Percentiles rank a stretch among this genome's conserved stretches.
Evolutionary conservation across 2,329 filamentous ascomycete genomes (phyloP).

Genomic region (Colletotrichum neosansevieriae): DNA sequence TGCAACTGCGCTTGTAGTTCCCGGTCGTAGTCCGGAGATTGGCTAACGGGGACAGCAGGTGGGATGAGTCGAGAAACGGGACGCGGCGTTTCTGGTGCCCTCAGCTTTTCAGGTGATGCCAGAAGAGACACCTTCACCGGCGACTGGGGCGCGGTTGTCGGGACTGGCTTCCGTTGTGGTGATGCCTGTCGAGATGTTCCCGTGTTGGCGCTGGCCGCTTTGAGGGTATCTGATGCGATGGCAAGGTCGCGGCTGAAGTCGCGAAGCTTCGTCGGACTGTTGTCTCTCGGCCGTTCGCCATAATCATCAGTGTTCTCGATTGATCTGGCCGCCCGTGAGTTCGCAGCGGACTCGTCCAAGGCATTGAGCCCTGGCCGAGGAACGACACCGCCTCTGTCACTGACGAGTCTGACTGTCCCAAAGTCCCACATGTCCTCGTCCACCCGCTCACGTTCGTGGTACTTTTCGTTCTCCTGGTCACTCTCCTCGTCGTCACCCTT

Average conservation of each 20-base stretch:
- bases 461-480: conserved; percentile 68
- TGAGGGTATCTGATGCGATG: conserved; percentile 64
- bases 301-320: conserved; percentile 63
- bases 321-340: conserved; percentile 73
- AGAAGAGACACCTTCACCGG: conserved; percentile 73
- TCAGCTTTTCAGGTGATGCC: conserved; percentile 65
- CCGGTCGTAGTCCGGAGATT: conserved; percentile 71
- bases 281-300: conserved; percentile 63
- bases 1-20: conserved; percentile 73
- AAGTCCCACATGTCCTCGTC: conserved; percentile 98
- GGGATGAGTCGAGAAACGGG: conserved; percentile 60
- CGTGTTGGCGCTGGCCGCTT: conserved; percentile 58
- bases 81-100: conserved; percentile 59
- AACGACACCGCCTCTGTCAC: conserved; percentile 69
- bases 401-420: conserved; percentile 89
- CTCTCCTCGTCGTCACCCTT: conserved; percentile 78
- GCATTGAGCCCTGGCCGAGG: conserved; percentile 71
- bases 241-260: conserved; percentile 59
- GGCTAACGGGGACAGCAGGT: conserved; percentile 56
- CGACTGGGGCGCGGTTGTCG: conserved; percentile 55
- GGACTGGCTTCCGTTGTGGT: conserved; percentile 69
- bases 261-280: conserved; percentile 64
- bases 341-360: conserved; percentile 85
- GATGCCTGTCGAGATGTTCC: conserved; percentile 68
- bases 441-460: conserved; percentile 66